Conservation (phyloP, 257 asterid species). For the Plantago ovata region DNA sequence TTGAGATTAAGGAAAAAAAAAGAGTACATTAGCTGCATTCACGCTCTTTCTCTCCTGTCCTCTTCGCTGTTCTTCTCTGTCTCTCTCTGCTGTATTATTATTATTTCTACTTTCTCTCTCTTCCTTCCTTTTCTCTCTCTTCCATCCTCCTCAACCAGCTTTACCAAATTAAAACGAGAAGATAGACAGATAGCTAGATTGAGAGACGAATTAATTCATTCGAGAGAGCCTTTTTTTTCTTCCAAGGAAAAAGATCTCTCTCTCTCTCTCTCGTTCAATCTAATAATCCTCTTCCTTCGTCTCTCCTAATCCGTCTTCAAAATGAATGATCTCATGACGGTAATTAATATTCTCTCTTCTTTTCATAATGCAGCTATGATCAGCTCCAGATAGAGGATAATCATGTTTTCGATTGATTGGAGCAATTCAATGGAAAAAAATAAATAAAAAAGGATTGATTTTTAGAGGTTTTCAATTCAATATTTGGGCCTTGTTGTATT, state of each 20-base stretch:
- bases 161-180: slow-evolving; percentile 20
- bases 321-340: slow-evolving; percentile 81
- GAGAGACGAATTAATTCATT: too few species aligned
- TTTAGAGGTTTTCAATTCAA: too few species aligned
- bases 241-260: slow-evolving; percentile 26
- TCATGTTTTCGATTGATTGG: not conserved
- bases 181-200: slow-evolving; percentile 24
- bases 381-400: slow-evolving; percentile 24
- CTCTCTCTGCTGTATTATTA: not conserved
- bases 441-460: not conserved
- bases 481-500: too few species aligned
- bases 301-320: slow-evolving; percentile 25
- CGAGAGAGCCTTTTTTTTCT: slow-evolving; percentile 6
- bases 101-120: too few species aligned
- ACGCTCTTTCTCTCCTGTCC: slow-evolving; percentile 20
- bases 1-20: slow-evolving; percentile 7
- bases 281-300: slow-evolving; percentile 4
- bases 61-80: slow-evolving; percentile 23
- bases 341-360: slow-evolving; percentile 17
- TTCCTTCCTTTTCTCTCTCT: slow-evolving; percentile 19
- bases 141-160: slow-evolving; percentile 24
- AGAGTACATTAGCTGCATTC: slow-evolving; percentile 26
- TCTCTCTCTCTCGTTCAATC: not conserved
- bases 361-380: slow-evolving; percentile 21
- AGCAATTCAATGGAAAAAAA: too few species aligned